Conservation (phyloP, 768 basidiomycete species). For the Russula compacta region DNA sequence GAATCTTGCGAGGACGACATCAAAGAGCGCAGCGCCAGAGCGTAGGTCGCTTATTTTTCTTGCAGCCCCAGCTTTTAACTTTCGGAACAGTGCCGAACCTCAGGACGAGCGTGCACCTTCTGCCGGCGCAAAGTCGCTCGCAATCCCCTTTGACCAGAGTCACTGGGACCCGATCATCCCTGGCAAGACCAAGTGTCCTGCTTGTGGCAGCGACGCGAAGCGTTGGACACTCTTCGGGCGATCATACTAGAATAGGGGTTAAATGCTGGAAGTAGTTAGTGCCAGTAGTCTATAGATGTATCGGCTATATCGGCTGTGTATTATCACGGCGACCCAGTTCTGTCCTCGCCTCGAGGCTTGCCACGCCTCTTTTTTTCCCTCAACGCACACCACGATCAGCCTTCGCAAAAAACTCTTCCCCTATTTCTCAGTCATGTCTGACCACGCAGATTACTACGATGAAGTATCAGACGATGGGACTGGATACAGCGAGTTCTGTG, state of each 20-base stretch:
- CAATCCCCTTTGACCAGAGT: constrained; percentile 91
- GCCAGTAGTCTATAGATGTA: background rate
- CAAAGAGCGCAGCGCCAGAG: constrained; percentile 83
- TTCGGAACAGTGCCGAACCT: constrained; percentile 55
- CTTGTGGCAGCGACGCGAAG: constrained; percentile 82
- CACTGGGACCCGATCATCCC: constrained; percentile 71
- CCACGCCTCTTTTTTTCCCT: no score
- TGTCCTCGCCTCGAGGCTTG: background rate
- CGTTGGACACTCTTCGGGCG: constrained; percentile 96
- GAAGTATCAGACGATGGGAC: background rate
- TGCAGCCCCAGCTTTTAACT: background rate
- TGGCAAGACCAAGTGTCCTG: constrained; percentile 84
- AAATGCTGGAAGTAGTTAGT: background rate
- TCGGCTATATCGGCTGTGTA: no score
- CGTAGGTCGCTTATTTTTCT: constrained; percentile 41
- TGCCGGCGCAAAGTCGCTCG: constrained; percentile 93
- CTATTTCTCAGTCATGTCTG: background rate
- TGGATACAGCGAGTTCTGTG: constrained; percentile 9
- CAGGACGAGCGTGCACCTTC: constrained; percentile 94
- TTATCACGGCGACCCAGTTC: no score
- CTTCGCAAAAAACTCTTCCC: no score
- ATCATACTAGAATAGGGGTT: constrained; percentile 43
- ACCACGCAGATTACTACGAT: background rate
- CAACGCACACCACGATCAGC: background rate
- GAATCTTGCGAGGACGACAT: constrained; percentile 95